A percentile compares a stretch with the other conserved stretches of the same genome.
phyloP scores from a whole-genome alignment of 306 rosid genomes.

The Carpinus fangiana region DNA sequence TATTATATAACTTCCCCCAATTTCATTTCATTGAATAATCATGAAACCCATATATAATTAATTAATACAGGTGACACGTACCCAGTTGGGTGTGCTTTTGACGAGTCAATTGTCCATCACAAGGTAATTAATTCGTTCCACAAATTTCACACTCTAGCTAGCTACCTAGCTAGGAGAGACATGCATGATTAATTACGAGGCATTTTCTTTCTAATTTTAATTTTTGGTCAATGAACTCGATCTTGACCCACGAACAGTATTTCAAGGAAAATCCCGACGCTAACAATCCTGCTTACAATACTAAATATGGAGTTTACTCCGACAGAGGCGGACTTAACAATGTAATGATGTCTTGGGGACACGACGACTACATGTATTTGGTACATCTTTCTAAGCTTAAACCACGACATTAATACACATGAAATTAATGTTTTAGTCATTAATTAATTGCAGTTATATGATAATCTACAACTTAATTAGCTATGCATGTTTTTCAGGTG shows the following conservation, averaged over 20 bases:
- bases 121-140: constrained; percentile 4
- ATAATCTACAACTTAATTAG: background rate
- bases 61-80: constrained; percentile 60
- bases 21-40: constrained; percentile 11
- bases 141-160: background rate
- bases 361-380: constrained; percentile 87
- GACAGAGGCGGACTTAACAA: constrained; percentile 73
- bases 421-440: background rate
- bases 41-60: background rate
- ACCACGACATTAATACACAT: no score
- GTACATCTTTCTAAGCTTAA: constrained; percentile 35
- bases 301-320: constrained; percentile 65
- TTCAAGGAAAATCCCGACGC: constrained; percentile 65
- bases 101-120: constrained; percentile 63
- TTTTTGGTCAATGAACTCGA: background rate
- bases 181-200: background rate
- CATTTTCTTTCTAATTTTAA: background rate
- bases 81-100: constrained; percentile 85
- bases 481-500: constrained; percentile 47
- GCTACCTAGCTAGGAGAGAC: background rate
- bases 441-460: background rate
- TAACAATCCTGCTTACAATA: constrained; percentile 51
- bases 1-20: background rate
- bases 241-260: constrained; percentile 44
- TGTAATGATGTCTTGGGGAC: constrained; percentile 92